Percentiles rank a stretch among this genome's conserved stretches.
Conservation (phyloP, 306 rosid species). For the Malus orientalis region DNA sequence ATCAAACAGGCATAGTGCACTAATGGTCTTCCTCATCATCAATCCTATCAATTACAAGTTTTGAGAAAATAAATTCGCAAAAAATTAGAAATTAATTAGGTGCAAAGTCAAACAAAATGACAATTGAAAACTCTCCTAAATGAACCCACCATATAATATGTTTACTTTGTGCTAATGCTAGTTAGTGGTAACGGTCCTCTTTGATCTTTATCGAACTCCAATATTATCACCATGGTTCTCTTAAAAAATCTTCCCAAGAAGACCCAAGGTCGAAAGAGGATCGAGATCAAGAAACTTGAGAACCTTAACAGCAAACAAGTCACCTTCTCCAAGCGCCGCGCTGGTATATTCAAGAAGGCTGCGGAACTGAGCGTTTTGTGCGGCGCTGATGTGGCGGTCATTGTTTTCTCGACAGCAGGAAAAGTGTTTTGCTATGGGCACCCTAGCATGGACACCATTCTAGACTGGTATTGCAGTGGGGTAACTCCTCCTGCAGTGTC, state of each 20-base stretch:
- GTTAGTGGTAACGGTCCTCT: neutral
- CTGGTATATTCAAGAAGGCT: conserved; percentile 1
- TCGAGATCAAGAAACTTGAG: conserved; percentile 5
- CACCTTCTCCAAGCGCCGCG: conserved; percentile 4
- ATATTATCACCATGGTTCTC: neutral
- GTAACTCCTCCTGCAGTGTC: neutral
- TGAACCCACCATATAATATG: neutral
- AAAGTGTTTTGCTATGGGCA: conserved; percentile 5
- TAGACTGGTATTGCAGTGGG: neutral
- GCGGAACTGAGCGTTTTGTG: neutral
- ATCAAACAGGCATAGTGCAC: neutral
- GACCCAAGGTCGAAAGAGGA: conserved; percentile 2
- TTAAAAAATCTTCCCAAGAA: neutral
- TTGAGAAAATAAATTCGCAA: neutral
- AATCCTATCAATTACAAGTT: neutral
- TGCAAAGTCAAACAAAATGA: neutral
- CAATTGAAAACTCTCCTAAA: neutral
- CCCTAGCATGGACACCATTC: neutral
- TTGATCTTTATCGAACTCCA: neutral
- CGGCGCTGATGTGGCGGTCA: neutral
- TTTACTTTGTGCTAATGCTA: neutral
- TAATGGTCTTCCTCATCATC: neutral
- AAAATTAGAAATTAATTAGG: neutral
- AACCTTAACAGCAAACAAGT: conserved; percentile 3
- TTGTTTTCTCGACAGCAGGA: neutral